Evolutionary conservation across 2,329 filamentous ascomycete species (phyloP), one percentile per base, ranked within the genome.

Genomic region (Chrysoporthe deuterocubensis): DNA sequence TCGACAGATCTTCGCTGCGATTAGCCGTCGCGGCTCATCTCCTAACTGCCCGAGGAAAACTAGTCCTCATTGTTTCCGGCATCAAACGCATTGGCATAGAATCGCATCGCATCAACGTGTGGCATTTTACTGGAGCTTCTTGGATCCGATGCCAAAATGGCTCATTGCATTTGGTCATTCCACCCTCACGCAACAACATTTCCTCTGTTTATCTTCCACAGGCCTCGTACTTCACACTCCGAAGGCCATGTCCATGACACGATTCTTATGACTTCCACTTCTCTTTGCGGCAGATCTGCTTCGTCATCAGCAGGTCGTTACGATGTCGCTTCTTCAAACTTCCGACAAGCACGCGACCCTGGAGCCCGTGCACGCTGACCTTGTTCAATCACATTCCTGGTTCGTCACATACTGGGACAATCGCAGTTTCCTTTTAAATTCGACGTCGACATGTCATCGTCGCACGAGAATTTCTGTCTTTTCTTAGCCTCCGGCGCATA

Each of bases 51-150:
- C 56, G 52, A 69, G 65, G 62, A 68, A 65, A 56, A 14, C 54
- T 66, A 68, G 54, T 59, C 68, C 60, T 69, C 67, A 70, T 72
- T 69, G 67, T 72, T 65, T 67, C 64, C 70, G 69, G 72, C 72
- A 74, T 74, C 71, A 74, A 70, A 74, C 71, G 71, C 73, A 75
- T 74, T 74, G 72, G 73, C 72, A 73, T 75, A 73, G 67, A 68
- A 71, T 72, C 67, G 70, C 73, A 71, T 70, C 67, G 68, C 67
- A 71, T 73, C 67, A 66, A 61, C 43, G 62, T 70, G 62, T 69
- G 70, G 72, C 73, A 71, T 69, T 71, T 69, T 65, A 64, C 68
- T 68, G 69, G 72, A 68, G 61, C 71, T 71, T 71, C 70, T 73
- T 74, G 73, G 74, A 74, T 74, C 71, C 66, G 66, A 70, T 68